phyloP scores from a whole-genome alignment of 1,284 basidiomycete species.

The Xerocomus amazonicus region DNA sequence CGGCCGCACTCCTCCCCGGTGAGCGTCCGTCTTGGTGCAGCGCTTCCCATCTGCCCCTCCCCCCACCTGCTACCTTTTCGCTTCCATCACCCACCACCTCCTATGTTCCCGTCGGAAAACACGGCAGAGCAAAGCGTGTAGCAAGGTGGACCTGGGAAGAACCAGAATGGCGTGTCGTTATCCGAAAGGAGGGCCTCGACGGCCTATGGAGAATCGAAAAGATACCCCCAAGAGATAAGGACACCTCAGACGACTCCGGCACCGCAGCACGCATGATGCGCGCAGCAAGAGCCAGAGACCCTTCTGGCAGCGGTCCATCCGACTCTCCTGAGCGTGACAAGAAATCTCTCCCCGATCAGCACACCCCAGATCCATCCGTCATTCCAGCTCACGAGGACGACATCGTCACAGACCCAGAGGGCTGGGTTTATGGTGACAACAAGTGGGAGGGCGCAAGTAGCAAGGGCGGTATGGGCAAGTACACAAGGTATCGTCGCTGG shows the following conservation, averaged over 20 bases:
- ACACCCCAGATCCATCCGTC: slow-evolving; percentile 19
- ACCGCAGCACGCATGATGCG: slow-evolving; percentile 31
- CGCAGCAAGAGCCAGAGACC: slow-evolving; percentile 22
- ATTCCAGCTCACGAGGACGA: slow-evolving; percentile 36
- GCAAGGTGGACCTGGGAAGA: slow-evolving; percentile 87
- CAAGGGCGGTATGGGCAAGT: slow-evolving; percentile 87
- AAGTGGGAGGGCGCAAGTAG: slow-evolving; percentile 85
- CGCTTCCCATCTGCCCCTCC: slow-evolving; percentile 50
- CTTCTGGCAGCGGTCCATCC: slow-evolving; percentile 6
- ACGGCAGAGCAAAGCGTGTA: slow-evolving; percentile 57
- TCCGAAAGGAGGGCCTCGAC: slow-evolving; percentile 49
- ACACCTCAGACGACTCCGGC: slow-evolving; percentile 29
- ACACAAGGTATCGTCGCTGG: slow-evolving; percentile 82
- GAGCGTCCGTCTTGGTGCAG: slow-evolving; percentile 91
- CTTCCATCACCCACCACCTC: slow-evolving; percentile 48
- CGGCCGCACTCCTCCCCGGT: slow-evolving; percentile 83
- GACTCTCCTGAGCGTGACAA: slow-evolving; percentile 25
- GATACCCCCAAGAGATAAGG: slow-evolving; percentile 57
- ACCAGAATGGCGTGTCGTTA: slow-evolving; percentile 78
- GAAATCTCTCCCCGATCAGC: slow-evolving; percentile 16
- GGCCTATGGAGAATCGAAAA: slow-evolving; percentile 53
- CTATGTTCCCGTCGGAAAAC: slow-evolving; percentile 30
- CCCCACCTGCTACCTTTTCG: slow-evolving; percentile 63
- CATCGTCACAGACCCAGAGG: slow-evolving; percentile 75
- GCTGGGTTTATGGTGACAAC: slow-evolving; percentile 95